A percentile compares a stretch with the other conserved stretches of the same genome.
These are phyloP conservation scores for Fagopyrum homotropicum DNA, from an alignment of 148 eudicot species.

Conservation along the genomic window DNA sequence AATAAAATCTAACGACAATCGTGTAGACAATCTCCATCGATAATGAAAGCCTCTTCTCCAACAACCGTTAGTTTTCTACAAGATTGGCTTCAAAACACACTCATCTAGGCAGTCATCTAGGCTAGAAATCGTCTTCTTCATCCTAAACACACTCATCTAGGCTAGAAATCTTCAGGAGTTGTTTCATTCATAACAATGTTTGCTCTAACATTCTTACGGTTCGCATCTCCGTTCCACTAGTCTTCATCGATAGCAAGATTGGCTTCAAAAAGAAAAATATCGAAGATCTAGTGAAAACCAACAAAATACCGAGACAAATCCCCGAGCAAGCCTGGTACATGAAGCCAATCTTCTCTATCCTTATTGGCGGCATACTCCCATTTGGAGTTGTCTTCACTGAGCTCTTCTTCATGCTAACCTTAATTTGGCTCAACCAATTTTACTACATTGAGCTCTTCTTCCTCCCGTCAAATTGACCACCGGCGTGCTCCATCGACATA, in stretches of 20 bases:
- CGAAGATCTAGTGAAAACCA: constrained; percentile 41
- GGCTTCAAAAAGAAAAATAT: constrained; percentile 33
- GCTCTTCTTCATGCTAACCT: constrained; percentile 47
- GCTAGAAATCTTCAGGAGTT: constrained; percentile 43
- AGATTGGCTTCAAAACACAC: constrained; percentile 33
- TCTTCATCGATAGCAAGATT: constrained; percentile 32
- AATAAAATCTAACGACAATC: no score
- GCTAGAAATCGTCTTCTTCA: constrained; percentile 36
- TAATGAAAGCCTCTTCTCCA: no score
- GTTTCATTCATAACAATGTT: constrained; percentile 45
- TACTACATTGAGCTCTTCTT: constrained; percentile 25
- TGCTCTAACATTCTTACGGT: constrained; percentile 39
- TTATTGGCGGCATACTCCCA: constrained; percentile 43
- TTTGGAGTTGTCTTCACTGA: constrained; percentile 44
- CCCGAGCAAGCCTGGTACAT: constrained; percentile 54
- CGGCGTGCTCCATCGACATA: no score
- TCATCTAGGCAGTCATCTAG: constrained; percentile 47
- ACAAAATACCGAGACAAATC: constrained; percentile 45
- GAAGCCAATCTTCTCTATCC: constrained; percentile 44
- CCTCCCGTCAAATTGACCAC: no score
- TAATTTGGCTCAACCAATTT: constrained; percentile 43
- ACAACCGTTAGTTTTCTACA: no score
- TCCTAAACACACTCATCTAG: constrained; percentile 41
- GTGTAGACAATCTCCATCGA: no score
- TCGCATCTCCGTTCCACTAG: constrained; percentile 43